phyloP scores from a whole-genome alignment of 2,329 filamentous ascomycete genomes.

The Beauveria australis region DNA sequence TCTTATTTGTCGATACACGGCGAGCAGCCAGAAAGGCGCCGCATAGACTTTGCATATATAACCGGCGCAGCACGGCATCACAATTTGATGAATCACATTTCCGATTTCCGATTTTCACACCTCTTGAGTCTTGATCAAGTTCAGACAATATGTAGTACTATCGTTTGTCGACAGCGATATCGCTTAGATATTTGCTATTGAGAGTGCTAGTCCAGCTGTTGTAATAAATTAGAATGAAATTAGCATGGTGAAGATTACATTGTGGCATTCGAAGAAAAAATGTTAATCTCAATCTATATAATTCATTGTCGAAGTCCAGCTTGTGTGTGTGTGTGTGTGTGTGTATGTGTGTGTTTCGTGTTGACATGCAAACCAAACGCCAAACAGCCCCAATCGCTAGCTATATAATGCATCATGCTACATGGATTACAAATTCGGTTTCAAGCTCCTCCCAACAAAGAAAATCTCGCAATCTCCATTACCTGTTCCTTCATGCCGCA shows the following conservation, averaged over 20 bases:
- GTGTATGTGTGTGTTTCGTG: neutral
- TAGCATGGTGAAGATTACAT: no score
- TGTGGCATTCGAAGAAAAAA: neutral
- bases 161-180: no score
- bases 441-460: neutral
- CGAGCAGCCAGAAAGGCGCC: neutral
- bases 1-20: neutral
- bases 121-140: neutral
- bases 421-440: neutral
- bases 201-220: no score
- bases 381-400: neutral
- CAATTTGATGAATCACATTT: neutral
- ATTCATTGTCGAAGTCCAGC: neutral
- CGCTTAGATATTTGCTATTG: no score
- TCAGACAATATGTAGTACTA: no score
- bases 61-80: neutral
- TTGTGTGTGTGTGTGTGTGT: neutral
- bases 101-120: neutral
- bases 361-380: neutral
- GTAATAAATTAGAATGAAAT: no score
- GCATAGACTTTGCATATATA: slow-evolving; percentile 12
- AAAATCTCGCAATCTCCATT: neutral
- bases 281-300: neutral
- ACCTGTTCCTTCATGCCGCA: neutral
- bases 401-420: neutral